Conservation (phyloP, 306 rosid species). For the Malus sieversii region DNA sequence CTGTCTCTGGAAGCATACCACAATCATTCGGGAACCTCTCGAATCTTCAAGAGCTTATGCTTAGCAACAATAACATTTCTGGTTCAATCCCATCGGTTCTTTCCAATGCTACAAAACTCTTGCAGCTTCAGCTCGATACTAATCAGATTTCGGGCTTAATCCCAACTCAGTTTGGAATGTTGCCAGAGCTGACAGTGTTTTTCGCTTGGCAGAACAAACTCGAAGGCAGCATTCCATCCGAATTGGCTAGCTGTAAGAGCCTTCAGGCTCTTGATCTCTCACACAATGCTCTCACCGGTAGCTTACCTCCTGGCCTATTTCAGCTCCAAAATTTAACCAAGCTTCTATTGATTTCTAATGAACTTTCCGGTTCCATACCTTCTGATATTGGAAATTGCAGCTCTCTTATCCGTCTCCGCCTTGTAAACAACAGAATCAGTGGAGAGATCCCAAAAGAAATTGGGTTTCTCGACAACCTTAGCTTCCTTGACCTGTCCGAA, state of each 20-base stretch:
- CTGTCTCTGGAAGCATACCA: slow-evolving; percentile 71
- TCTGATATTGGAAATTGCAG: slow-evolving; percentile 54
- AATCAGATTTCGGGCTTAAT: slow-evolving; percentile 68
- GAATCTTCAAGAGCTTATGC: slow-evolving; percentile 75
- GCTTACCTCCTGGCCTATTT: slow-evolving; percentile 62
- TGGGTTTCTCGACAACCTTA: slow-evolving; percentile 44
- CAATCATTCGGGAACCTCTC: slow-evolving; percentile 50
- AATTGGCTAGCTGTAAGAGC: slow-evolving; percentile 49
- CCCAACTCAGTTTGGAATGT: slow-evolving; percentile 58
- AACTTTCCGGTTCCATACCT: slow-evolving; percentile 63
- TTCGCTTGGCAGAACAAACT: slow-evolving; percentile 90
- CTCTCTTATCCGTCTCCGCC: slow-evolving; percentile 65
- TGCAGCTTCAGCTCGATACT: slow-evolving; percentile 73
- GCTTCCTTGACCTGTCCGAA: slow-evolving; percentile 71
- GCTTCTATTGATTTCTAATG: slow-evolving; percentile 65
- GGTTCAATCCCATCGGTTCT: slow-evolving; percentile 62
- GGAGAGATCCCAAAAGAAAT: slow-evolving; percentile 67
- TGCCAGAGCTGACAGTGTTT: slow-evolving; percentile 47
- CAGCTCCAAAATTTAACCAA: slow-evolving; percentile 68
- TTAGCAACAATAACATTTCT: slow-evolving; percentile 71
- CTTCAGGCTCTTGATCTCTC: slow-evolving; percentile 79
- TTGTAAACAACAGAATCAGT: slow-evolving; percentile 47
- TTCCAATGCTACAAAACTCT: slow-evolving; percentile 51
- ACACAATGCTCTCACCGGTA: slow-evolving; percentile 55
- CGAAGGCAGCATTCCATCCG: slow-evolving; percentile 63